Conservation (phyloP, 2,329 filamentous ascomycete genomes). For the Ascochyta pisi region DNA sequence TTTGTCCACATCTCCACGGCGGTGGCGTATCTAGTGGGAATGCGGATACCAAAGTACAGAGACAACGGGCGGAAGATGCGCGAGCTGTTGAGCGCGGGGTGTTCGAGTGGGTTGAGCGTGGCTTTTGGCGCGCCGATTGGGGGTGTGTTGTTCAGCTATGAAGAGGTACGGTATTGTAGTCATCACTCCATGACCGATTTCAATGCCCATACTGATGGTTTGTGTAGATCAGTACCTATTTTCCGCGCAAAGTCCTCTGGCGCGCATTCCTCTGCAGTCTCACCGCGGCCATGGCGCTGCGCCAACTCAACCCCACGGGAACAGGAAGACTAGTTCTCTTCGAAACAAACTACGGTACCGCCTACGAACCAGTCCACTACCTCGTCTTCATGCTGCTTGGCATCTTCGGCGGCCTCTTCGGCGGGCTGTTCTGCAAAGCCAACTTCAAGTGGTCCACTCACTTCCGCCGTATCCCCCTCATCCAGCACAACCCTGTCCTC, state of each 20-base stretch:
- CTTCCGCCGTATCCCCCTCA: slow-evolving; percentile 60
- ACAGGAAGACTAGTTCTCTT: slow-evolving; percentile 68
- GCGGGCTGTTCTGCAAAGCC: slow-evolving; percentile 64
- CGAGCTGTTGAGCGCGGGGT: slow-evolving; percentile 65
- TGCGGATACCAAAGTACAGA: slow-evolving; percentile 62
- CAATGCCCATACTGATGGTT: background rate
- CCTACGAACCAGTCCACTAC: slow-evolving; percentile 64
- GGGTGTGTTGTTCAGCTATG: slow-evolving; percentile 65
- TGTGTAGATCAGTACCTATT: slow-evolving; percentile 61
- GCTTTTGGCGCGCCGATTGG: slow-evolving; percentile 69
- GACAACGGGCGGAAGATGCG: slow-evolving; percentile 65
- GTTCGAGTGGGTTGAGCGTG: slow-evolving; percentile 64
- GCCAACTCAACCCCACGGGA: slow-evolving; percentile 64
- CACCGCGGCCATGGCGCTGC: slow-evolving; percentile 62
- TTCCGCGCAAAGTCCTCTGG: slow-evolving; percentile 66
- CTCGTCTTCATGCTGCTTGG: slow-evolving; percentile 64
- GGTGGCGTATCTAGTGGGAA: slow-evolving; percentile 61
- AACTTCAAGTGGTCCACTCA: slow-evolving; percentile 65
- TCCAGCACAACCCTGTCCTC: slow-evolving; percentile 63
- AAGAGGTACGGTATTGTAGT: slow-evolving; percentile 48
- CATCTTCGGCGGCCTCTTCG: slow-evolving; percentile 64
- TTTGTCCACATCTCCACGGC: slow-evolving; percentile 69
- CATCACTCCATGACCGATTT: too few relatives aligned
- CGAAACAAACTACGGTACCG: slow-evolving; percentile 64
- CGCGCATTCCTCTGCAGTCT: slow-evolving; percentile 65